These are phyloP conservation scores for Sclerotinia spermophila DNA, from an alignment of 2,329 filamentous ascomycete genomes.

Conservation along the genomic window DNA sequence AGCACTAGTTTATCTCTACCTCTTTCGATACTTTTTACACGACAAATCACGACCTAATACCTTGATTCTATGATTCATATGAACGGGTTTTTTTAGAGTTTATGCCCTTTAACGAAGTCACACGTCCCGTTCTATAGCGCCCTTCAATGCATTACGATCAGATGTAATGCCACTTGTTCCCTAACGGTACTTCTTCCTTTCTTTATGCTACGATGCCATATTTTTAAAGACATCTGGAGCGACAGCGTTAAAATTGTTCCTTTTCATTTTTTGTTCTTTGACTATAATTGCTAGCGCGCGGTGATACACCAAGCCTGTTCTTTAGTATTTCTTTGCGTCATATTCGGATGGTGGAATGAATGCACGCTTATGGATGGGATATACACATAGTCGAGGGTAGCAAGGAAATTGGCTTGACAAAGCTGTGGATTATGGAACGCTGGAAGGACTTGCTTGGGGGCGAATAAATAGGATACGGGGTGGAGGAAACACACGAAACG, in stretches of 20 bases:
- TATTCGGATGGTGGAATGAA: too few species aligned
- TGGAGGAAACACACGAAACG: neutral
- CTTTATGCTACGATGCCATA: conserved; percentile 13
- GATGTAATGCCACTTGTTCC: neutral
- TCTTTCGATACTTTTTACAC: neutral
- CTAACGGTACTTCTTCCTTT: neutral
- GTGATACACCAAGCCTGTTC: neutral
- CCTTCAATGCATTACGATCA: neutral
- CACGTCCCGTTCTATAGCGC: neutral
- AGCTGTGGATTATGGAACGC: neutral
- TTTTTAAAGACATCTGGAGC: neutral
- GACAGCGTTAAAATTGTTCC: neutral
- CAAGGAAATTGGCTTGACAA: neutral
- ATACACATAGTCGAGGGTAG: neutral
- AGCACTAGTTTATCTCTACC: neutral
- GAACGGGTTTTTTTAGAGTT: conserved; percentile 5
- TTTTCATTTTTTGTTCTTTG: neutral
- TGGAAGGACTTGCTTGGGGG: neutral
- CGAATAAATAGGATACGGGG: neutral
- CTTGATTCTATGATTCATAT: neutral
- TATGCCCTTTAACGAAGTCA: conserved; percentile 8
- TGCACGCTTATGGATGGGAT: neutral
- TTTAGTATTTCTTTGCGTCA: neutral
- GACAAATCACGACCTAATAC: neutral
- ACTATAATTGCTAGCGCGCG: neutral